Evolutionary conservation across 2,329 filamentous ascomycete species (phyloP).

Genomic region (Pseudogymnoascus sp.): DNA sequence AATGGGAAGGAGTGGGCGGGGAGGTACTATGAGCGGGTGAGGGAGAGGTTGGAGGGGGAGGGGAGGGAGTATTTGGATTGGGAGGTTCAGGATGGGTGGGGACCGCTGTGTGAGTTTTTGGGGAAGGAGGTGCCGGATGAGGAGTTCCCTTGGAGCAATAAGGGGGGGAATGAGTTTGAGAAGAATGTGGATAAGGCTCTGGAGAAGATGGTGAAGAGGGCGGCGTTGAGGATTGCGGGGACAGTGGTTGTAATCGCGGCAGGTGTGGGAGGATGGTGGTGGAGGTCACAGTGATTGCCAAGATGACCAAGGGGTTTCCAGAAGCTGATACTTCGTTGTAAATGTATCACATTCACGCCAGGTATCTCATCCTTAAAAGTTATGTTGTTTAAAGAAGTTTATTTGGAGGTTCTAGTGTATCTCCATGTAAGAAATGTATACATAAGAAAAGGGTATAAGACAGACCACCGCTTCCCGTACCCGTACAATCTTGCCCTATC

Average conservation of each 20-base stretch:
- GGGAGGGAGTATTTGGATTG: slow-evolving; percentile 26
- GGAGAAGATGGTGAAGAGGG: neutral
- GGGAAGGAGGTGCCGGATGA: slow-evolving; percentile 29
- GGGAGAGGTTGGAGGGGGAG: neutral
- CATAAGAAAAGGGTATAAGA: slow-evolving; percentile 9
- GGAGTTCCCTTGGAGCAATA: slow-evolving; percentile 31
- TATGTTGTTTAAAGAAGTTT: neutral
- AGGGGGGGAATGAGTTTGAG: slow-evolving; percentile 15
- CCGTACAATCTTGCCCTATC: slow-evolving; percentile 4
- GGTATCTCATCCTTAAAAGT: neutral
- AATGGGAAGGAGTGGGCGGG: neutral
- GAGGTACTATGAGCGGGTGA: slow-evolving; percentile 22
- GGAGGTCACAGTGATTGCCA: neutral
- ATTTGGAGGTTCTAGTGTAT: slow-evolving; percentile 3
- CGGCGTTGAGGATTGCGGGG: neutral
- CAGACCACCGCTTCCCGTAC: slow-evolving; percentile 4
- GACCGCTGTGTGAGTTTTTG: slow-evolving; percentile 36
- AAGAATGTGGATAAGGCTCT: neutral
- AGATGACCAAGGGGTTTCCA: neutral
- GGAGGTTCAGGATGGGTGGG: slow-evolving; percentile 36
- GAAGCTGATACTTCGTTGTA: neutral
- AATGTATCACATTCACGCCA: neutral
- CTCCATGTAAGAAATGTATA: neutral
- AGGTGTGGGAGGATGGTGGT: neutral
- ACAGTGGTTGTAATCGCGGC: neutral